Percentiles rank a stretch among this genome's conserved stretches.
phyloP scores from a whole-genome alignment of 129 eudicot species.

The Apium graveolens region DNA sequence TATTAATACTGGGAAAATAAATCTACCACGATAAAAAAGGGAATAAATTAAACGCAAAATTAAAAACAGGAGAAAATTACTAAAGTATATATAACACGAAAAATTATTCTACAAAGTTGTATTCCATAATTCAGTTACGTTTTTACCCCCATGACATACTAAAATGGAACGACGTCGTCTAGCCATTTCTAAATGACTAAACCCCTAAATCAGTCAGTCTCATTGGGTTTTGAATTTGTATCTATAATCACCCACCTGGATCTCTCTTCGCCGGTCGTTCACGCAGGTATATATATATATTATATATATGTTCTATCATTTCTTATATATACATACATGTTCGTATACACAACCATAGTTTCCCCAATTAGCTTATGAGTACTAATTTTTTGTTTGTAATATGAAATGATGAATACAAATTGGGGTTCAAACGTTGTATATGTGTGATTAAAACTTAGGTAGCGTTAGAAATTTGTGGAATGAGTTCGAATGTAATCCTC shows the following conservation, averaged over 20 bases:
- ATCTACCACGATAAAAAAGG: too few relatives aligned
- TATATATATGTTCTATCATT: not conserved
- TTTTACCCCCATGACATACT: too few relatives aligned
- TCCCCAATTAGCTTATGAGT: not conserved
- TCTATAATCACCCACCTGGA: not conserved
- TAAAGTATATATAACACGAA: too few relatives aligned
- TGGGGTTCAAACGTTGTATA: not conserved
- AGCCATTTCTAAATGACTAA: not conserved
- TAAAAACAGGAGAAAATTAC: too few relatives aligned
- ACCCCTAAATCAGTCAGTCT: not conserved
- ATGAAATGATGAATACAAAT: not conserved
- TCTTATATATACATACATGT: too few relatives aligned
- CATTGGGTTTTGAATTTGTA: not conserved
- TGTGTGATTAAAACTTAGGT: not conserved
- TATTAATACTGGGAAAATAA: too few relatives aligned
- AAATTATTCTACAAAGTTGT: too few relatives aligned
- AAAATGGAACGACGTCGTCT: not conserved
- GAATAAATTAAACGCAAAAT: too few relatives aligned
- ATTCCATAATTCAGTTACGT: accelerated
- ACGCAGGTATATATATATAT: not conserved
- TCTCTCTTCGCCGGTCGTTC: not conserved
- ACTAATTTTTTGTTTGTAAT: not conserved
- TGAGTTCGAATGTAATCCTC: not conserved
- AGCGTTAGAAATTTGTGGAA: not conserved
- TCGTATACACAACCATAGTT: not conserved